These are phyloP conservation scores for Trichoderma asperelloides DNA, from an alignment of 495 filamentous ascomycete species.

Conservation along the genomic window DNA sequence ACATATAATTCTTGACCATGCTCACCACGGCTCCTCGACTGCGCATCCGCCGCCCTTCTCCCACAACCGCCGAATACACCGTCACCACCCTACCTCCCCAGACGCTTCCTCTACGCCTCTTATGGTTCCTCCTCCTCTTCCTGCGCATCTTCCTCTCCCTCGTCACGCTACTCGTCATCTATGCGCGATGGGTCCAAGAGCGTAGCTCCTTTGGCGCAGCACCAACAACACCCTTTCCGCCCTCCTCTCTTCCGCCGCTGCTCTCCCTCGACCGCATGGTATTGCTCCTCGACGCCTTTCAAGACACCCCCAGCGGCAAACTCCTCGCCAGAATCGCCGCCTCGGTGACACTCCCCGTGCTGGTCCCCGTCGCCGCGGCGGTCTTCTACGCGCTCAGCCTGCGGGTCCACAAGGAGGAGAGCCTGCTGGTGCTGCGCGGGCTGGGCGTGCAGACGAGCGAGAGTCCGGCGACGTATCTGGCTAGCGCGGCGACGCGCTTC, in stretches of 20 bases:
- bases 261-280: constrained; percentile 27
- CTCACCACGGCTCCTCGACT: constrained; percentile 47
- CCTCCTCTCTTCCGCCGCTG: constrained; percentile 13
- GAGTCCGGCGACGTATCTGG: constrained; percentile 52
- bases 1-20: constrained; percentile 24
- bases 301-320: constrained; percentile 22
- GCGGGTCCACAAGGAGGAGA: constrained; percentile 59
- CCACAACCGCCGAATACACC: constrained; percentile 78
- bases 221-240: background rate
- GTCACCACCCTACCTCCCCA: constrained; percentile 61
- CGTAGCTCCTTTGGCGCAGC: constrained; percentile 12
- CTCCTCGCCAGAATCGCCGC: constrained; percentile 33
- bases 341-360: constrained; percentile 24
- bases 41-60: constrained; percentile 63
- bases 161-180: constrained; percentile 27
- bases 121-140: constrained; percentile 41
- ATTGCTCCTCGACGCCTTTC: constrained; percentile 27
- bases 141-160: constrained; percentile 31
- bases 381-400: constrained; percentile 28
- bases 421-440: constrained; percentile 76
- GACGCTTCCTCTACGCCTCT: constrained; percentile 48
- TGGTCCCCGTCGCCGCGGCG: constrained; percentile 14
- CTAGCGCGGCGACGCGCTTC: constrained; percentile 61
- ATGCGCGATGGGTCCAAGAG: constrained; percentile 20
- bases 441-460: constrained; percentile 86